Evolutionary conservation across 441 rosid genomes (phyloP).

Genomic region (Populus hybrid): DNA sequence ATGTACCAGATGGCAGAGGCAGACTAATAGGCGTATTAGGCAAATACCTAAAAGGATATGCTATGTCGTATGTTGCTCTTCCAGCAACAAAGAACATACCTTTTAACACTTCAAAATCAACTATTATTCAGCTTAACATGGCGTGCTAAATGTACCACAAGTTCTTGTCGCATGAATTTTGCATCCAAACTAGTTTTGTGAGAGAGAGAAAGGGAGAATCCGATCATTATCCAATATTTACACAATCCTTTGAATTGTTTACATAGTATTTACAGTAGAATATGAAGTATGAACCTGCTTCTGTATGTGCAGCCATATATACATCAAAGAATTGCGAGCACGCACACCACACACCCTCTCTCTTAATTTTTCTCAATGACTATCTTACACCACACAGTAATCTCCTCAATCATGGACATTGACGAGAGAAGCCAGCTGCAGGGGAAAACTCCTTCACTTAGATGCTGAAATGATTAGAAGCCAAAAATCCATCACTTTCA

Average conservation of each 20-base stretch:
- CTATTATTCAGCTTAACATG: no score
- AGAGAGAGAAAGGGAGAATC: background rate
- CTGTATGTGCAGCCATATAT: constrained; percentile 27
- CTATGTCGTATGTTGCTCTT: background rate
- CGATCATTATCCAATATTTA: background rate
- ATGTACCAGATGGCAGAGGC: no score
- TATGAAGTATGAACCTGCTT: constrained; percentile 14
- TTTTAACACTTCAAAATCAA: background rate
- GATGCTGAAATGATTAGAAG: background rate
- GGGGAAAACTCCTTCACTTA: constrained; percentile 3
- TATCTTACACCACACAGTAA: background rate
- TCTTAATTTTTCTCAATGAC: background rate
- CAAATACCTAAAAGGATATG: background rate
- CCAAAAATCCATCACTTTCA: background rate
- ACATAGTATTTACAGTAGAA: constrained; percentile 23
- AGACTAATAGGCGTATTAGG: no score
- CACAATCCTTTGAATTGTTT: constrained; percentile 18
- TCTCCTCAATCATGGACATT: background rate
- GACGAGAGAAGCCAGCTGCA: background rate
- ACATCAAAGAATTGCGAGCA: constrained; percentile 39
- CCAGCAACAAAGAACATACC: background rate
- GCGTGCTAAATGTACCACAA: no score
- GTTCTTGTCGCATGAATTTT: no score
- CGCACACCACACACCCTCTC: background rate
- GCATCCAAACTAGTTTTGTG: background rate